phyloP scores from a whole-genome alignment of 306 rosid genomes.

The Senna siamea region DNA sequence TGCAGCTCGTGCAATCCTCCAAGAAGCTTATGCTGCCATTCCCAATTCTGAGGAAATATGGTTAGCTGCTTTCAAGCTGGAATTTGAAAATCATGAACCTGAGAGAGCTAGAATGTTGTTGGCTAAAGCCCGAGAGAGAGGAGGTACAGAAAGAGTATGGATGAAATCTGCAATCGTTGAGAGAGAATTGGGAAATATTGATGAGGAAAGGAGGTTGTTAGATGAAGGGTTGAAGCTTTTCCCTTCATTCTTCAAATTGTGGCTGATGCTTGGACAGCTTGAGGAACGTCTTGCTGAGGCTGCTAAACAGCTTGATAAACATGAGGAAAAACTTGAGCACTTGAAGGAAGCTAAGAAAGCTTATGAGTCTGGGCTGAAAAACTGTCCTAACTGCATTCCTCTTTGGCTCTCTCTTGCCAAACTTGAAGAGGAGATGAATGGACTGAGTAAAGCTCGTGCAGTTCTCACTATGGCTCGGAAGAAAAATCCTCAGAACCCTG shows the following conservation, averaged over 20 bases:
- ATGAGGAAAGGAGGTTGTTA: constrained; percentile 77
- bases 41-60: constrained; percentile 95
- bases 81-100: constrained; percentile 89
- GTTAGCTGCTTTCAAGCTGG: constrained; percentile 95
- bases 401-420: constrained; percentile 88
- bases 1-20: constrained; percentile 85
- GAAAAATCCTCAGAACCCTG: constrained; percentile 89
- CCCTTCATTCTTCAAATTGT: constrained; percentile 79
- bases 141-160: constrained; percentile 93
- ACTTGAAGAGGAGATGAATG: constrained; percentile 87
- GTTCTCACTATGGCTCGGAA: constrained; percentile 84
- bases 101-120: constrained; percentile 95
- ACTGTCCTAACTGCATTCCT: constrained; percentile 68
- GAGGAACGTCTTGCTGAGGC: constrained; percentile 70
- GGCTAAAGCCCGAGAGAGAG: constrained; percentile 90
- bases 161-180: constrained; percentile 95
- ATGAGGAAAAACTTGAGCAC: constrained; percentile 63
- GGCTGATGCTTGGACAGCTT: constrained; percentile 96
- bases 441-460: constrained; percentile 91
- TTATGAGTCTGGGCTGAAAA: constrained; percentile 77
- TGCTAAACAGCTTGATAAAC: constrained; percentile 23
- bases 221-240: constrained; percentile 79
- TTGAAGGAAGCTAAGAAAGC: constrained; percentile 76
- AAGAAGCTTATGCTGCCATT: constrained; percentile 92
- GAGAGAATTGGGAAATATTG: constrained; percentile 79